These are phyloP conservation scores for Triangularia verruculosa DNA, from an alignment of 2,329 filamentous ascomycete species.

Conservation along the genomic window DNA sequence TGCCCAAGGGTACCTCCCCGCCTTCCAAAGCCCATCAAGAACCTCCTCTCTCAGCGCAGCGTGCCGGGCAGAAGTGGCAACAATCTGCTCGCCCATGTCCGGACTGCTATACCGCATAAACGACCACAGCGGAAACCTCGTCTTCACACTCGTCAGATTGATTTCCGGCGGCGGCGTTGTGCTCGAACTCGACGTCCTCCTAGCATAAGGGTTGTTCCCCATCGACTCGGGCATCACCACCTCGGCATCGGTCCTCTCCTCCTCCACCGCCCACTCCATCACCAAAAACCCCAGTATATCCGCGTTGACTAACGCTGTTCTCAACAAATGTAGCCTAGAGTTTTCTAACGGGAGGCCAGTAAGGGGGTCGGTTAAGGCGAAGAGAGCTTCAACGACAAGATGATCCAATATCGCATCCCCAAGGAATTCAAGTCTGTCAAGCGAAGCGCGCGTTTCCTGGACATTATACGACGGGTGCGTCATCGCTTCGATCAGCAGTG, in stretches of 20 bases:
- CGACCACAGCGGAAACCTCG: slow-evolving; percentile 56
- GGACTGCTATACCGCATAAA: slow-evolving; percentile 62
- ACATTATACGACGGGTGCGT: slow-evolving; percentile 66
- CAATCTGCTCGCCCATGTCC: slow-evolving; percentile 48
- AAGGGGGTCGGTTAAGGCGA: slow-evolving; percentile 32
- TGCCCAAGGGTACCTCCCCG: slow-evolving; percentile 70
- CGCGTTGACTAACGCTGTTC: slow-evolving; percentile 74
- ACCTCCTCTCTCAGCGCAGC: slow-evolving; percentile 48
- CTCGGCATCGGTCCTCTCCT: slow-evolving; percentile 29
- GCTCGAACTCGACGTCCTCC: slow-evolving; percentile 18
- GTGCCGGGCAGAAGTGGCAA: slow-evolving; percentile 45
- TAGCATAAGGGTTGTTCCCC: neutral
- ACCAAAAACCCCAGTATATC: slow-evolving; percentile 75
- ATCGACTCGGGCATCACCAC: neutral
- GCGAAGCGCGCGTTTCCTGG: slow-evolving; percentile 46
- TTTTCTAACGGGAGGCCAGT: slow-evolving; percentile 39
- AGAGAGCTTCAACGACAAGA: slow-evolving; percentile 65
- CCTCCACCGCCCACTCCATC: slow-evolving; percentile 52
- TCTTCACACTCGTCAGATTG: neutral
- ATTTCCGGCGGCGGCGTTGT: neutral
- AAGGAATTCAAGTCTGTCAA: slow-evolving; percentile 81
- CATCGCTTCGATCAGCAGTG: slow-evolving; percentile 71
- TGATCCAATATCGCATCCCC: slow-evolving; percentile 84
- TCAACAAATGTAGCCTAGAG: slow-evolving; percentile 69
- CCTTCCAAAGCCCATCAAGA: slow-evolving; percentile 45